Conservation (phyloP, 2,329 filamentous ascomycete genomes). For the Colletotrichum nymphaeae region DNA sequence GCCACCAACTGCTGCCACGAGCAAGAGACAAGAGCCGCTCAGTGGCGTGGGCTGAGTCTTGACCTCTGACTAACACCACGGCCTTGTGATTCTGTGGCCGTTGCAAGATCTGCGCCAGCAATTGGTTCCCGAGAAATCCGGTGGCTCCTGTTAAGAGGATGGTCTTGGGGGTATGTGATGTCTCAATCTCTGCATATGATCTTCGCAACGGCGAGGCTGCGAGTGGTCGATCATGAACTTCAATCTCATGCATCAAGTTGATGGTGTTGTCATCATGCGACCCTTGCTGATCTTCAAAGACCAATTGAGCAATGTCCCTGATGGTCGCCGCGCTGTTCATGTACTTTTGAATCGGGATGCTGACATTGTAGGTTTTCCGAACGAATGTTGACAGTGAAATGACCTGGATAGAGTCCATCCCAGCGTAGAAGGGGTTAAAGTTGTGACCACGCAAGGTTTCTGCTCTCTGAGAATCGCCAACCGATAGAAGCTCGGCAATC, state of each 20-base stretch:
- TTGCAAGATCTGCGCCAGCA: conserved; percentile 28
- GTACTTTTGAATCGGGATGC: conserved; percentile 16
- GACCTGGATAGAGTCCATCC: conserved; percentile 32
- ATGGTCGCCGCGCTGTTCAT: conserved; percentile 25
- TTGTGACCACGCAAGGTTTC: conserved; percentile 6
- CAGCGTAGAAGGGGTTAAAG: conserved; percentile 27
- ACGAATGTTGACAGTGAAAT: conserved; percentile 21
- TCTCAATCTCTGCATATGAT: background rate
- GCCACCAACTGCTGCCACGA: conserved; percentile 36
- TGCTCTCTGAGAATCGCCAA: background rate
- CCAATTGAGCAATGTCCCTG: conserved; percentile 13
- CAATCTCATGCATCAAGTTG: conserved; percentile 18
- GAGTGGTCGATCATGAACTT: conserved; percentile 4
- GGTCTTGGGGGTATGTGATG: background rate
- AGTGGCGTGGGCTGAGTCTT: conserved; percentile 15
- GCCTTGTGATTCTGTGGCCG: background rate
- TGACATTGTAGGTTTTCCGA: conserved; percentile 13
- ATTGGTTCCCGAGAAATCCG: conserved; percentile 34
- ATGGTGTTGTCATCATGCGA: background rate
- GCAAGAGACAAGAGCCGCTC: conserved; percentile 32
- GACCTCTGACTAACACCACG: conserved; percentile 30
- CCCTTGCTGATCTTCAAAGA: background rate
- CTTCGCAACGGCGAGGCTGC: background rate
- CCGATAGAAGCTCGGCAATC: conserved; percentile 9
- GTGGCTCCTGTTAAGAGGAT: conserved; percentile 34